phyloP scores from a whole-genome alignment of 108 stramenopile genomes.

The Cylindrotheca closterium region DNA sequence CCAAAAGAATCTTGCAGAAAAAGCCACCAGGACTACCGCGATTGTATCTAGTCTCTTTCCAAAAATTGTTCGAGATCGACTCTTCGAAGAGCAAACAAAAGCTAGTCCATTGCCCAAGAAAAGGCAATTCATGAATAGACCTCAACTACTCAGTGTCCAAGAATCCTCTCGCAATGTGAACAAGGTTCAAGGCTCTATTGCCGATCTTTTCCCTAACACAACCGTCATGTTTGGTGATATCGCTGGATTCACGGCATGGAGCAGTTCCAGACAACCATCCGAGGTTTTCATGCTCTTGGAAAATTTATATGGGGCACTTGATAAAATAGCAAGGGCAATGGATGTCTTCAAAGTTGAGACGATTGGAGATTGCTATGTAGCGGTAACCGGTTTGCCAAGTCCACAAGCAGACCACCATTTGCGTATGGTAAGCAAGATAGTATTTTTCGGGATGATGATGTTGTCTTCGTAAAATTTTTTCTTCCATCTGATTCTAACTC shows the following conservation, averaged over 20 bases:
- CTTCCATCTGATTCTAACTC: too few relatives aligned
- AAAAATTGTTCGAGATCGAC: background rate
- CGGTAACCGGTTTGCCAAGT: constrained; percentile 3
- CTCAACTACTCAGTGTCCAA: background rate
- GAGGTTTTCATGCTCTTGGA: constrained; percentile 53
- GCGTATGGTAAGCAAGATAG: too few relatives aligned
- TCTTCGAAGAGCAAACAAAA: background rate
- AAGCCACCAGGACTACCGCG: background rate
- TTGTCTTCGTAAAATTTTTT: too few relatives aligned
- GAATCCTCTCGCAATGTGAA: background rate
- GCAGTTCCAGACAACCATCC: constrained; percentile 33
- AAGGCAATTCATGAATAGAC: background rate
- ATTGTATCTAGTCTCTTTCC: constrained; percentile 7
- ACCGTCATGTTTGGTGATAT: constrained; percentile 25
- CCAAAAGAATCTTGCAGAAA: background rate
- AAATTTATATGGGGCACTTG: constrained; percentile 45
- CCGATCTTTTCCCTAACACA: constrained; percentile 15
- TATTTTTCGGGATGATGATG: too few relatives aligned
- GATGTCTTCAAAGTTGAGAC: constrained; percentile 14
- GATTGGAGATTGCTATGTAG: constrained; percentile 9
- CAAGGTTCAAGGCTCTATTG: constrained; percentile 5
- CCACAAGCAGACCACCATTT: background rate
- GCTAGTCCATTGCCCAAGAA: background rate
- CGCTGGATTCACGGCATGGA: constrained; percentile 37
- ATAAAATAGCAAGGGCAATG: constrained; percentile 20